Percentiles rank a stretch among this genome's conserved stretches.
These are phyloP conservation scores for Sclerotinia borealis DNA, from an alignment of 2,329 filamentous ascomycete genomes.

Conservation along the genomic window DNA sequence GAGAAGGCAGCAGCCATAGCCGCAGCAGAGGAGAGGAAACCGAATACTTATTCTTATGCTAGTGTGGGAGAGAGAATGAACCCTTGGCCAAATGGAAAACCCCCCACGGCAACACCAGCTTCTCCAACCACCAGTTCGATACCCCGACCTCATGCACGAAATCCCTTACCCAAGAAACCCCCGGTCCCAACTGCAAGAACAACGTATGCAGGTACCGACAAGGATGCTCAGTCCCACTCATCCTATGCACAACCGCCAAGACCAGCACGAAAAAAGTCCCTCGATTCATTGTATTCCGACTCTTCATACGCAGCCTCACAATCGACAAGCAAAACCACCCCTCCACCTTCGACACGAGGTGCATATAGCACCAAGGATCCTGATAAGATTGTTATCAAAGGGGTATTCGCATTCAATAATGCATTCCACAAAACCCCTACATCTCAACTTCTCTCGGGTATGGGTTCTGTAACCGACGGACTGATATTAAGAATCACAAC, in stretches of 20 bases:
- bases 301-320: conserved; percentile 81
- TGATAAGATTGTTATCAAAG: conserved; percentile 92
- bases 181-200: conserved; percentile 49
- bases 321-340: conserved; percentile 76
- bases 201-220: conserved; percentile 55
- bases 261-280: conserved; percentile 51
- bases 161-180: conserved; percentile 37
- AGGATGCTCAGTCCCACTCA: conserved; percentile 63
- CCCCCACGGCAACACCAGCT: conserved; percentile 33
- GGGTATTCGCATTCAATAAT: conserved; percentile 89
- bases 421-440: conserved; percentile 81
- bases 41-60: conserved; percentile 53
- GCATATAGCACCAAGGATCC: conserved; percentile 85
- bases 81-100: conserved; percentile 61
- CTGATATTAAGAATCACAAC: conserved; percentile 87
- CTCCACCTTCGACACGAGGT: conserved; percentile 70
- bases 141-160: conserved; percentile 33
- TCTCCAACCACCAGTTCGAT: conserved; percentile 28
- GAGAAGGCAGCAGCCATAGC: conserved; percentile 19
- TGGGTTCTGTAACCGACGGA: conserved; percentile 82
- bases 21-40: conserved; percentile 26
- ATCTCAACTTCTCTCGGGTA: conserved; percentile 82
- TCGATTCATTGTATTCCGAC: conserved; percentile 70
- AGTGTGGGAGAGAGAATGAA: conserved; percentile 63
- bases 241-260: conserved; percentile 66